A percentile compares a stretch with the other conserved stretches of the same genome.
Conservation (phyloP, 495 filamentous ascomycete genomes). For the Aspergillus heteromorphus region DNA sequence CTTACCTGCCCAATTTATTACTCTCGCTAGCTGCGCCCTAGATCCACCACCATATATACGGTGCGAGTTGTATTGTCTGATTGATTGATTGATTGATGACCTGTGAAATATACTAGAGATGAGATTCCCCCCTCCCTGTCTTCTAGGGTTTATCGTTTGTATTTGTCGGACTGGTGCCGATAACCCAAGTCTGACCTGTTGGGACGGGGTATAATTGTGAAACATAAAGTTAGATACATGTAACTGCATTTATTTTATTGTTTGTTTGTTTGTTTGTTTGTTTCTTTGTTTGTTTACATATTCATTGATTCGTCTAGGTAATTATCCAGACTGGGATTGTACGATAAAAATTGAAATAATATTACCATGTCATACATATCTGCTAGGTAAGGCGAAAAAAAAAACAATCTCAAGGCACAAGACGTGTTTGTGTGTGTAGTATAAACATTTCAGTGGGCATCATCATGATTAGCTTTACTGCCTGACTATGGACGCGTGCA, state of each 20-base stretch:
- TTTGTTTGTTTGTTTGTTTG: background rate
- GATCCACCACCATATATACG: background rate
- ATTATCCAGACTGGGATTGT: background rate
- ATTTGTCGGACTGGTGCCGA: background rate
- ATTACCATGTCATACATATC: background rate
- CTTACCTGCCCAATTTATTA: background rate
- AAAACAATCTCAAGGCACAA: background rate
- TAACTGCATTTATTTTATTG: background rate
- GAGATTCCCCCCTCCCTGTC: slow-evolving; percentile 7
- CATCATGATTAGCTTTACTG: slow-evolving; percentile 14
- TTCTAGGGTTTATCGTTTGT: background rate
- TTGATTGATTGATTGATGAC: slow-evolving; percentile 6
- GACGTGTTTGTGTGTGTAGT: background rate
- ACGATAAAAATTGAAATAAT: background rate
- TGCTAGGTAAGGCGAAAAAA: too few relatives aligned
- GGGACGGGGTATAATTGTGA: background rate
- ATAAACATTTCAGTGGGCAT: slow-evolving; percentile 8
- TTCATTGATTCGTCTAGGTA: too few relatives aligned
- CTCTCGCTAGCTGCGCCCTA: background rate
- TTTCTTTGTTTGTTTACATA: background rate
- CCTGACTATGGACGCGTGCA: slow-evolving; percentile 10
- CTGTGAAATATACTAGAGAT: slow-evolving; percentile 5
- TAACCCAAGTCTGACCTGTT: background rate
- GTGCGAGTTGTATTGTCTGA: background rate
- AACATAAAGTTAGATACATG: too few relatives aligned